phyloP scores from a whole-genome alignment of 2,329 filamentous ascomycete genomes.

The Calonectria pteridis region DNA sequence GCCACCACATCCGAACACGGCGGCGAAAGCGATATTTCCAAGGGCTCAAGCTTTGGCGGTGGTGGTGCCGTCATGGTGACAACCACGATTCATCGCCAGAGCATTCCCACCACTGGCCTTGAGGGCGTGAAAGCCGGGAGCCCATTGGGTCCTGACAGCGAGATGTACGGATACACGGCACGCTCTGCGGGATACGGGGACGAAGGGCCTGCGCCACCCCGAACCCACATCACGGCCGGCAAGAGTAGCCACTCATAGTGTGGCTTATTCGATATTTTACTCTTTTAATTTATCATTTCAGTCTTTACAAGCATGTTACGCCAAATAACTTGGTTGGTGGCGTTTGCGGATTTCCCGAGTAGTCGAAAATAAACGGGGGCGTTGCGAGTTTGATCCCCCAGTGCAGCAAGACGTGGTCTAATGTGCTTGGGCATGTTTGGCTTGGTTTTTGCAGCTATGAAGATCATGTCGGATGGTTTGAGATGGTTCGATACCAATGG shows the following conservation, averaged over 20 bases:
- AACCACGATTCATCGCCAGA: conserved; percentile 53
- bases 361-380: neutral
- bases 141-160: conserved; percentile 21
- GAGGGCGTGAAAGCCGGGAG: neutral
- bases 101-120: conserved; percentile 39
- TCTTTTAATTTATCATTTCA: neutral
- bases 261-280: neutral
- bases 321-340: neutral
- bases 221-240: conserved; percentile 44
- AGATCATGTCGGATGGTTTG: neutral
- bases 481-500: neutral
- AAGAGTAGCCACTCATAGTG: neutral
- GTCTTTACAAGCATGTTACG: neutral
- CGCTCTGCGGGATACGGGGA: conserved; percentile 26
- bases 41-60: conserved; percentile 27
- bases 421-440: neutral
- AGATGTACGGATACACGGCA: conserved; percentile 27
- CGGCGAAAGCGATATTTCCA: conserved; percentile 33
- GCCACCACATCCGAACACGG: conserved; percentile 32
- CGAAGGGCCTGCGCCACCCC: conserved; percentile 33
- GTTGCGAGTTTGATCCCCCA: neutral
- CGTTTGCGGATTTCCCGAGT: neutral
- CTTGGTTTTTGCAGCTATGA: neutral
- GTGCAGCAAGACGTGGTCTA: neutral
- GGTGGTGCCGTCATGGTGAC: conserved; percentile 51